phyloP scores from a whole-genome alignment of 306 rosid species.

The Cucurbita ficifolia region DNA sequence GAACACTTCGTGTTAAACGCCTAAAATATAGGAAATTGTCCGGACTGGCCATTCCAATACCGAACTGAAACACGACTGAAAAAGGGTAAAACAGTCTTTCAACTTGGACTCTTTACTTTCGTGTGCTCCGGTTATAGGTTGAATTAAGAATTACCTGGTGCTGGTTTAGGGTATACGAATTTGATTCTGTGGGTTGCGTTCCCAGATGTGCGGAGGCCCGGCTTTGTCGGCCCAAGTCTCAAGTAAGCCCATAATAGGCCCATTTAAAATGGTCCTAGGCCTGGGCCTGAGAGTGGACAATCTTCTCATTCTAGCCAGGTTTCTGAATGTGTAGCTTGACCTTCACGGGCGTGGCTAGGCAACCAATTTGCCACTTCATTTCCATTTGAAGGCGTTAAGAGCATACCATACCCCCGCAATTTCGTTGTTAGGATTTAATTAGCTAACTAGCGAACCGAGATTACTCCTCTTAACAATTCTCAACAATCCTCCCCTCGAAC shows the following conservation, averaged over 20 bases:
- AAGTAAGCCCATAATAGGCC: background rate
- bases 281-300: background rate
- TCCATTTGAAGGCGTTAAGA: no score
- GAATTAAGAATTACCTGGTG: background rate
- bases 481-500: no score
- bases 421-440: background rate
- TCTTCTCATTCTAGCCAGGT: background rate
- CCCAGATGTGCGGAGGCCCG: background rate
- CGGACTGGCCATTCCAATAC: background rate
- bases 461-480: no score
- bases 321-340: background rate
- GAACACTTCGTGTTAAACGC: background rate
- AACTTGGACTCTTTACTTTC: background rate
- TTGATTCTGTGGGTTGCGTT: background rate
- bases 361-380: background rate
- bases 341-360: background rate
- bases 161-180: background rate
- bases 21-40: slow-evolving; percentile 2
- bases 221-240: background rate
- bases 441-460: no score
- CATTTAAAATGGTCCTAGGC: background rate
- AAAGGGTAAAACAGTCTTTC: slow-evolving; percentile 18
- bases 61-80: background rate
- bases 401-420: no score
- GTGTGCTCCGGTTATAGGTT: background rate